Evolutionary conservation across 2,329 filamentous ascomycete genomes (phyloP).

Genomic region (Cercospora berteroae): DNA sequence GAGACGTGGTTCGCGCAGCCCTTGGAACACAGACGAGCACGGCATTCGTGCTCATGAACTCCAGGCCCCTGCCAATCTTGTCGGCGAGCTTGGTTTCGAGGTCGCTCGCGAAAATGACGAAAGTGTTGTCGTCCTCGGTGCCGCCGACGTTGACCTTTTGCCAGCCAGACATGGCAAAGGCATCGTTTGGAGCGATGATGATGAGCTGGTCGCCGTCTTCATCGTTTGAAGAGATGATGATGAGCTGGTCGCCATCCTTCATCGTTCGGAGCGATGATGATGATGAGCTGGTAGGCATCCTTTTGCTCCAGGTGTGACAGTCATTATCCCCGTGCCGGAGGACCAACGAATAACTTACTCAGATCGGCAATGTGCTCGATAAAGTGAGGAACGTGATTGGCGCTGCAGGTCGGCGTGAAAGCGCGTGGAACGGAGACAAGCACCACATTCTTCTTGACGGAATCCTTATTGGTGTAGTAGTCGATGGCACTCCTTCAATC

Average conservation of each 20-base stretch:
- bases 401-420: constrained; percentile 28
- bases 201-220: constrained; percentile 25
- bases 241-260: too few relatives aligned
- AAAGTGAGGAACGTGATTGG: constrained; percentile 25
- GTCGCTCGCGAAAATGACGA: constrained; percentile 26
- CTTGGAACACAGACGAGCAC: too few relatives aligned
- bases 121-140: constrained; percentile 25
- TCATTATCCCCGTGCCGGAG: background rate
- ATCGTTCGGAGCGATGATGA: too few relatives aligned
- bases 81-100: constrained; percentile 27
- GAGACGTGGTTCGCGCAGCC: too few relatives aligned
- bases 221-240: too few relatives aligned
- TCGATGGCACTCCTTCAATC: constrained; percentile 23
- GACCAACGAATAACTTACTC: constrained; percentile 10
- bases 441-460: constrained; percentile 25
- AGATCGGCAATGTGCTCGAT: constrained; percentile 23
- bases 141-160: constrained; percentile 25
- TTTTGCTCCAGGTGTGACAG: constrained; percentile 16
- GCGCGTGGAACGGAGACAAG: constrained; percentile 24
- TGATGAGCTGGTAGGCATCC: too few relatives aligned
- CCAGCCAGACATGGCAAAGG: constrained; percentile 27
- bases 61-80: constrained; percentile 25
- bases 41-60: too few relatives aligned
- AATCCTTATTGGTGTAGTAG: constrained; percentile 25
- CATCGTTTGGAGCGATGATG: constrained; percentile 27